Evolutionary conservation across 371 early-diverging fungal species (phyloP), one percentile per base, ranked within the genome.

Genomic region (Funneliformis caledonium): DNA sequence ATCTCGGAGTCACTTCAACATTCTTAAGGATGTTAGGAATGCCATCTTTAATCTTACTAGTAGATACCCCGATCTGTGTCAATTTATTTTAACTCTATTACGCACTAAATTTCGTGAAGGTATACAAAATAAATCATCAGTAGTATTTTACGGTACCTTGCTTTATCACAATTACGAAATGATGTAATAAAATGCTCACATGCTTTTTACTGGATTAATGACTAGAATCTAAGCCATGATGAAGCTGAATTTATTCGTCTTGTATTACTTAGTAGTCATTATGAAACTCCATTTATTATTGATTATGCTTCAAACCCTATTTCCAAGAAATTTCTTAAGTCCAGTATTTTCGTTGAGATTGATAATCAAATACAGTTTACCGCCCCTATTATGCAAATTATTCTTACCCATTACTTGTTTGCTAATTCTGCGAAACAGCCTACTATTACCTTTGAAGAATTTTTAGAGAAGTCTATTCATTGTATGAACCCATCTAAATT

Each of bases 231-330:
- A 64, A 76, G n/a, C 22, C 0, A 16, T 42, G 26, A 76, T 47
- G 76, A 45, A 47, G 16, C 45, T 64, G 76, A 42, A 22, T 76
- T 76, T 76, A n/a, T 76, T 43, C 26, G 43, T 16, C 60, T 42
- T 48, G n/a, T 37, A 16, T 16, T 61, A 61, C 43, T 76, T 62
- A 33, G 6, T 11, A 60, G 0, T 56, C 62, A 26, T 26, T 26
- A 0, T 26, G 26, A 26, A 26, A 26, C 5, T 22, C 19, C 16
- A 12, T 59, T 61, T 9, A 16, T 16, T 42, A 42, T 43, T 69
- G 45, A 52, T 52, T 52, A n/a, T 43, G 0, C 0, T 19, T 72
- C 45, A 72, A 22, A 72, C 2, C 47, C 47, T 19, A 47, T 48
- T 37, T 12, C 14, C 4, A 26, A 72, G 48, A 72, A 14, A 8